These are phyloP conservation scores for Dioscorea zingiberensis DNA, from an alignment of 106 monocot species.

Conservation along the genomic window DNA sequence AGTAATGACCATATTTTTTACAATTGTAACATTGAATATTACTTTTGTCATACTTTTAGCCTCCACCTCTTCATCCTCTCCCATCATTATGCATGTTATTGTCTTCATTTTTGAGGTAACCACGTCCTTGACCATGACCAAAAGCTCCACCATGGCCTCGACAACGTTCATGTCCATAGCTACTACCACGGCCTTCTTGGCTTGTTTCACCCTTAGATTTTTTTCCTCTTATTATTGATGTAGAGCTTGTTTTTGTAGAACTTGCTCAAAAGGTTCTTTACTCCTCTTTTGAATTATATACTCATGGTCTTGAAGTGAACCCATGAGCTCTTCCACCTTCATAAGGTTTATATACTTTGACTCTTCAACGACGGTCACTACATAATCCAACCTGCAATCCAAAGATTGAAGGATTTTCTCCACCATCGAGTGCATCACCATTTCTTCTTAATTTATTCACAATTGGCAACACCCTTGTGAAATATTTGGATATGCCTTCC, in stretches of 20 bases:
- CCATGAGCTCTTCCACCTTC: neutral
- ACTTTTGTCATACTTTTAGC: too few relatives aligned
- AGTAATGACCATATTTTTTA: neutral
- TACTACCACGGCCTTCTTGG: too few relatives aligned
- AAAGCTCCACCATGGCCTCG: too few relatives aligned
- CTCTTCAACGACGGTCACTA: neutral
- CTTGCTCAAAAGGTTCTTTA: neutral
- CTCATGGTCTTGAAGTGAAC: slow-evolving; percentile 3
- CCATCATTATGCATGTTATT: too few relatives aligned
- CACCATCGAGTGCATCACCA: neutral
- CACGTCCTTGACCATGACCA: too few relatives aligned
- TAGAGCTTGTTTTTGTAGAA: neutral
- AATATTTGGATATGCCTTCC: neutral
- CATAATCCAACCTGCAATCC: neutral
- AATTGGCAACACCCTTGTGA: neutral
- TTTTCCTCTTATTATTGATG: neutral
- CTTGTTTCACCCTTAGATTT: neutral
- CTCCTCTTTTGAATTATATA: neutral
- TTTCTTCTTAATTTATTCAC: slow-evolving; percentile 4
- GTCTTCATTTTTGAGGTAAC: too few relatives aligned
- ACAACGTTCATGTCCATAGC: too few relatives aligned
- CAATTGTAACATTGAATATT: neutral
- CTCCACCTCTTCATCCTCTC: too few relatives aligned
- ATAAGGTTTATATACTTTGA: neutral
- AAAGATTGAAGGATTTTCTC: neutral